phyloP scores from a whole-genome alignment of 805 yeast genomes.

The Saccharomycopsis sp. region DNA sequence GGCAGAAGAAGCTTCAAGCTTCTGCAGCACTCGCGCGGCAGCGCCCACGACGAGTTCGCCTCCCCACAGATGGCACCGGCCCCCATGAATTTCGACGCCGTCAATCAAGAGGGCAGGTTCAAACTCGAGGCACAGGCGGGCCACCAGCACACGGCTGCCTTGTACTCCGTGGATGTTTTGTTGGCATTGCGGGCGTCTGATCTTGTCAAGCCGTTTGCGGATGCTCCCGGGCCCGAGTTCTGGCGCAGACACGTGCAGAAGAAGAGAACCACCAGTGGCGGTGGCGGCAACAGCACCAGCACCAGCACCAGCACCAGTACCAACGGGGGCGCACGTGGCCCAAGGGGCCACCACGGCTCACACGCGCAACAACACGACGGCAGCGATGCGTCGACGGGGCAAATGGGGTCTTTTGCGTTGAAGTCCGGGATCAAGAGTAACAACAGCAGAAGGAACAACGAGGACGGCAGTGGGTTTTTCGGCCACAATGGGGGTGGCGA shows the following conservation, averaged over 20 bases:
- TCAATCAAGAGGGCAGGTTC: no score
- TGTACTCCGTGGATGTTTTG: slow-evolving; percentile 16
- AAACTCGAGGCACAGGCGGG: no score
- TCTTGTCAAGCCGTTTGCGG: slow-evolving; percentile 4
- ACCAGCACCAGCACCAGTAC: background rate
- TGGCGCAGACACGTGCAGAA: slow-evolving; percentile 13
- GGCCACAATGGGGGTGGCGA: slow-evolving; percentile 27
- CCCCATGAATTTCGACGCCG: no score
- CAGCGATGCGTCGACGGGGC: slow-evolving; percentile 15
- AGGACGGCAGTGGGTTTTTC: slow-evolving; percentile 12
- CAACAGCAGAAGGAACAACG: slow-evolving; percentile 12
- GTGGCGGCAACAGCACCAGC: background rate
- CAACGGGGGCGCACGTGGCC: no score
- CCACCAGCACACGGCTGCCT: no score
- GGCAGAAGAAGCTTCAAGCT: no score
- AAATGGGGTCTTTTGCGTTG: slow-evolving; percentile 21
- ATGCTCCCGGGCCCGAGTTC: slow-evolving; percentile 13
- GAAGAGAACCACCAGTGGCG: slow-evolving; percentile 5
- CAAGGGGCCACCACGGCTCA: no score
- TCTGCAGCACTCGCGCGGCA: no score
- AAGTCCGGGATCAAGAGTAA: slow-evolving; percentile 5
- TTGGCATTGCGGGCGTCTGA: slow-evolving; percentile 7
- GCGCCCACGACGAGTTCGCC: no score
- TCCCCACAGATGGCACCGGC: no score
- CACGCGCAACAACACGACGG: no score